These are phyloP conservation scores for Phylloporus sp. DNA, from an alignment of 768 basidiomycete species.

Conservation along the genomic window DNA sequence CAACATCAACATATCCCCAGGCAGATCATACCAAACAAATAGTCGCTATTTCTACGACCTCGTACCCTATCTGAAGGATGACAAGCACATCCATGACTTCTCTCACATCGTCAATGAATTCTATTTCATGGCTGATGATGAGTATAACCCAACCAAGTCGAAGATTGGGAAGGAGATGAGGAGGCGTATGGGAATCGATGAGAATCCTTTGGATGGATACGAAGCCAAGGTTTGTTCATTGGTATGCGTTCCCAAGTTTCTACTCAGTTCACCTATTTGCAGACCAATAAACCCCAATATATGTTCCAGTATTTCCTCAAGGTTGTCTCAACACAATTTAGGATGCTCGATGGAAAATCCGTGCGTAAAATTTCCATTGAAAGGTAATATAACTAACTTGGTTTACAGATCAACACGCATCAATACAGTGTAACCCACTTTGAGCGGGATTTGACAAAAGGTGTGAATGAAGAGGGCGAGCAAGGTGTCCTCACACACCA, in stretches of 20 bases:
- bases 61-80: slow-evolving; percentile 91
- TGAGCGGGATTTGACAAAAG: slow-evolving; percentile 81
- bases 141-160: slow-evolving; percentile 69
- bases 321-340: slow-evolving; percentile 94
- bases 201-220: slow-evolving; percentile 72
- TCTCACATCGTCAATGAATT: slow-evolving; percentile 82
- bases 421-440: slow-evolving; percentile 97
- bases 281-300: slow-evolving; percentile 79
- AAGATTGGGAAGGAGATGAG: slow-evolving; percentile 59
- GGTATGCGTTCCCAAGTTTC: neutral
- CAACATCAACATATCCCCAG: slow-evolving; percentile 92
- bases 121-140: slow-evolving; percentile 76
- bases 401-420: slow-evolving; percentile 70
- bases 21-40: slow-evolving; percentile 89
- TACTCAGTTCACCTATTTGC: neutral
- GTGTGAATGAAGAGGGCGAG: slow-evolving; percentile 52
- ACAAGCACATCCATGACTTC: slow-evolving; percentile 89
- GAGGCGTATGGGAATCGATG: slow-evolving; percentile 65
- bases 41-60: slow-evolving; percentile 78
- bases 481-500: slow-evolving; percentile 74
- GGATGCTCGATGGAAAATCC: slow-evolving; percentile 68
- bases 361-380: slow-evolving; percentile 38
- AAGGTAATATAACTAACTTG: slow-evolving; percentile 4
- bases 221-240: slow-evolving; percentile 48
- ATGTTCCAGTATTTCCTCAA: slow-evolving; percentile 99